These are phyloP conservation scores for Aspergillus udagawae DNA, from an alignment of 2,329 filamentous ascomycete genomes.

Conservation along the genomic window DNA sequence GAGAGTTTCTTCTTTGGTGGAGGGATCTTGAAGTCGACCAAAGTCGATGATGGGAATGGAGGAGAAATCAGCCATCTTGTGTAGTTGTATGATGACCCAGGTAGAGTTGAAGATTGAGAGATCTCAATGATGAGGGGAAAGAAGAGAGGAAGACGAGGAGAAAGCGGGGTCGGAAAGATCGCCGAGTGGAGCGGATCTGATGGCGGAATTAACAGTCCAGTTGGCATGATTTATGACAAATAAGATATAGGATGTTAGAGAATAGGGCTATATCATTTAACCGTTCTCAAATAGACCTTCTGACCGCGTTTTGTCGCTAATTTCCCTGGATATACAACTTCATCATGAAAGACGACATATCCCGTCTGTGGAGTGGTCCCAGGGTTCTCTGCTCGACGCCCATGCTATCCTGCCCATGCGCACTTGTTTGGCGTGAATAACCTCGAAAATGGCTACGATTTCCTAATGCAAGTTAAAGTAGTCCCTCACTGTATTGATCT, in stretches of 20 bases:
- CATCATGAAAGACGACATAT: too few species aligned
- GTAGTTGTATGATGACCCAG: not conserved
- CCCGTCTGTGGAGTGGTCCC: too few species aligned
- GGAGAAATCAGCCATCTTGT: conserved; percentile 23
- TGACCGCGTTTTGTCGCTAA: too few species aligned
- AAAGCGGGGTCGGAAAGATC: not conserved
- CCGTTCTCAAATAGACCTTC: not conserved
- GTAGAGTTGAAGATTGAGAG: too few species aligned
- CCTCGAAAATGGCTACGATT: too few species aligned
- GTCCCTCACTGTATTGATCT: too few species aligned
- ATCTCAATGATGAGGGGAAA: not conserved
- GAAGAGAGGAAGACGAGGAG: not conserved
- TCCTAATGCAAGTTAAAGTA: too few species aligned
- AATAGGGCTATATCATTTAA: not conserved
- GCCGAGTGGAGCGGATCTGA: not conserved
- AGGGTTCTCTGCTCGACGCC: too few species aligned
- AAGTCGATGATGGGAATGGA: conserved; percentile 31
- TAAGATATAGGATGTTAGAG: too few species aligned
- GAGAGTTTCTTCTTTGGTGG: conserved; percentile 22
- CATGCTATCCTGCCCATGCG: too few species aligned
- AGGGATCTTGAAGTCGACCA: conserved; percentile 18
- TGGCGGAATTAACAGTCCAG: not conserved
- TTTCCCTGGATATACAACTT: too few species aligned
- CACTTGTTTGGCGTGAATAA: too few species aligned
- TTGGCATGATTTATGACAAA: not conserved